phyloP scores from a whole-genome alignment of 1,284 basidiomycete genomes.

The Trametes pubescens region DNA sequence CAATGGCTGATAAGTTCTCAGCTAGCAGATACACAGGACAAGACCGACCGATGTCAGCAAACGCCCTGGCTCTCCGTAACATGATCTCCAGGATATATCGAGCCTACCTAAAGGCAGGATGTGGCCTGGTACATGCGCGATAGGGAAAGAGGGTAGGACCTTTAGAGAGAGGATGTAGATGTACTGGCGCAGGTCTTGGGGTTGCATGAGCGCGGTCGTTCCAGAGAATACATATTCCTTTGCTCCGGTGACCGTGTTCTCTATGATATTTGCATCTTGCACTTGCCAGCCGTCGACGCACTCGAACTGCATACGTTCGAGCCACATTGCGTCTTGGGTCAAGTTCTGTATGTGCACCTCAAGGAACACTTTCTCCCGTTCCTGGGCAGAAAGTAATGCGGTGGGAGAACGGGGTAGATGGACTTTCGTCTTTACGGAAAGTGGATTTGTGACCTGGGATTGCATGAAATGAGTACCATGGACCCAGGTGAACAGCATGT shows the following conservation, averaged over 20 bases:
- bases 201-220: conserved; percentile 73
- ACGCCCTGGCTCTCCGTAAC: conserved; percentile 82
- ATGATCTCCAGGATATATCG: conserved; percentile 84
- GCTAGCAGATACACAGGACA: neutral
- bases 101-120: conserved; percentile 81
- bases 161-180: conserved; percentile 80
- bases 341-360: conserved; percentile 91
- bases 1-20: neutral
- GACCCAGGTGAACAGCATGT: conserved; percentile 1
- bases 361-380: conserved; percentile 84
- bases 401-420: conserved; percentile 77
- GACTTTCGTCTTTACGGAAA: conserved; percentile 91
- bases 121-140: conserved; percentile 66
- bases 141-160: conserved; percentile 54
- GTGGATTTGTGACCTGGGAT: conserved; percentile 68
- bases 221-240: conserved; percentile 62
- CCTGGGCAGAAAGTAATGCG: conserved; percentile 63
- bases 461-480: neutral
- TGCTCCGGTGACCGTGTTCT: conserved; percentile 36
- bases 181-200: conserved; percentile 85
- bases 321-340: conserved; percentile 78
- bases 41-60: conserved; percentile 74
- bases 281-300: conserved; percentile 75
- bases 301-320: conserved; percentile 80
- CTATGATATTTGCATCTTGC: conserved; percentile 57